Percentiles rank a stretch among this genome's conserved stretches.
phyloP scores from a whole-genome alignment of 805 yeast species.

The Debaryomyces maramus region DNA sequence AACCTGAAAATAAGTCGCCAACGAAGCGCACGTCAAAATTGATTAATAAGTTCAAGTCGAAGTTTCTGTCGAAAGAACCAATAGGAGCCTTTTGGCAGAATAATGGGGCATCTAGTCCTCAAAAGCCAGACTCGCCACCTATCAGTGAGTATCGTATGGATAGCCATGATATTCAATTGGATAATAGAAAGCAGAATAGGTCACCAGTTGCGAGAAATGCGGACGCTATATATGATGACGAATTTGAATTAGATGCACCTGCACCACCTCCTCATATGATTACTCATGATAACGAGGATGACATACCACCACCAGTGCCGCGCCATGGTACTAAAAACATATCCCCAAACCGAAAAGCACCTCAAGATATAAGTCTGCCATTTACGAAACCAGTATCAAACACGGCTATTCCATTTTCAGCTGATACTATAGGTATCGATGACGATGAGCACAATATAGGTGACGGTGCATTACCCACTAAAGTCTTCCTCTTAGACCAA shows the following conservation, averaged over 20 bases:
- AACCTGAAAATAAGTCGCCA: constrained; percentile 11
- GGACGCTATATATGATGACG: background rate
- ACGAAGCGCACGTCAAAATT: constrained; percentile 25
- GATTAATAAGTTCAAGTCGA: constrained; percentile 27
- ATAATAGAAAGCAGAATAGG: background rate
- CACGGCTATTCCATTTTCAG: constrained; percentile 41
- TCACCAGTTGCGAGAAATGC: background rate
- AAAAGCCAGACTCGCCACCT: constrained; percentile 19
- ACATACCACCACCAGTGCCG: constrained; percentile 21
- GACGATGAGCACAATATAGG: constrained; percentile 16
- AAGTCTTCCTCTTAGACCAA: constrained; percentile 36
- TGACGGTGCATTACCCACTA: constrained; percentile 28
- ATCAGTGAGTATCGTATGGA: constrained; percentile 17
- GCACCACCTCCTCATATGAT: constrained; percentile 5
- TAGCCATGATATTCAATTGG: background rate
- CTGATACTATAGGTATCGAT: constrained; percentile 41
- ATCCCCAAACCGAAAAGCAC: constrained; percentile 24
- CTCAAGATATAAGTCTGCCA: constrained; percentile 9
- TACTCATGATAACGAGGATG: constrained; percentile 12
- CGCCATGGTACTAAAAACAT: constrained; percentile 21
- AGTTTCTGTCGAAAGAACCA: constrained; percentile 37
- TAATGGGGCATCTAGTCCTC: constrained; percentile 3
- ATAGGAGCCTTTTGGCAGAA: constrained; percentile 25
- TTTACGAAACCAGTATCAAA: constrained; percentile 5
- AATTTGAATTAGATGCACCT: background rate